phyloP scores from a whole-genome alignment of 805 yeast genomes.

The Candida arabinofermentans region DNA sequence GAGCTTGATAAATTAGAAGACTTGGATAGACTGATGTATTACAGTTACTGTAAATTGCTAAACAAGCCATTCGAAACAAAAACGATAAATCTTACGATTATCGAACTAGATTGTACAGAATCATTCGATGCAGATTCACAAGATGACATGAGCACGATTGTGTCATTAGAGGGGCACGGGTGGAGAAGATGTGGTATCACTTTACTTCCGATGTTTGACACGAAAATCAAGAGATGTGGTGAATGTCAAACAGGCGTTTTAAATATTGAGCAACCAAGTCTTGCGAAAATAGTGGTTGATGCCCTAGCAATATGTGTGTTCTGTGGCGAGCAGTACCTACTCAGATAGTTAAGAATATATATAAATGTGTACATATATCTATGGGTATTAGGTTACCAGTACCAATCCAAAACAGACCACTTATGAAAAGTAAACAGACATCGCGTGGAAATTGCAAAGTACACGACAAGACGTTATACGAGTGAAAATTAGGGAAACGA shows the following conservation, averaged over 20 bases:
- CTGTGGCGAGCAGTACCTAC: slow-evolving; percentile 15
- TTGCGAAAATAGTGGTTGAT: slow-evolving; percentile 15
- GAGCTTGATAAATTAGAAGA: slow-evolving; percentile 1
- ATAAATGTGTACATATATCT: not conserved
- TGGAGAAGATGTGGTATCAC: slow-evolving; percentile 39
- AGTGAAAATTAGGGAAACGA: not conserved
- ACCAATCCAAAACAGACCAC: slow-evolving; percentile 1
- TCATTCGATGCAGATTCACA: slow-evolving; percentile 5
- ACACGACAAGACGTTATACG: not conserved
- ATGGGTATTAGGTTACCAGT: too few species aligned
- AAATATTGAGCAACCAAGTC: slow-evolving; percentile 5
- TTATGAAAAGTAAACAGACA: not conserved
- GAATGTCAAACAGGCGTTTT: slow-evolving; percentile 29
- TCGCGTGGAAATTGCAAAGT: not conserved
- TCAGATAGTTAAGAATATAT: not conserved
- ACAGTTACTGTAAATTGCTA: slow-evolving; percentile 8
- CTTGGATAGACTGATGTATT: slow-evolving; percentile 11
- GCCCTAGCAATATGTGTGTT: slow-evolving; percentile 25
- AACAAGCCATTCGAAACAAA: not conserved
- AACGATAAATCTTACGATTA: slow-evolving; percentile 5
- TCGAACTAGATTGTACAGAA: slow-evolving; percentile 11
- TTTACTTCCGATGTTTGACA: slow-evolving; percentile 33
- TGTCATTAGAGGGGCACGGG: slow-evolving; percentile 24
- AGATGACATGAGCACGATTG: slow-evolving; percentile 8
- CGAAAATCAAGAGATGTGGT: slow-evolving; percentile 32